Percentiles rank a stretch among this genome's conserved stretches.
Evolutionary conservation across 352 stramenopile genomes (phyloP).

Genomic region (Phytophthora uliginosa): DNA sequence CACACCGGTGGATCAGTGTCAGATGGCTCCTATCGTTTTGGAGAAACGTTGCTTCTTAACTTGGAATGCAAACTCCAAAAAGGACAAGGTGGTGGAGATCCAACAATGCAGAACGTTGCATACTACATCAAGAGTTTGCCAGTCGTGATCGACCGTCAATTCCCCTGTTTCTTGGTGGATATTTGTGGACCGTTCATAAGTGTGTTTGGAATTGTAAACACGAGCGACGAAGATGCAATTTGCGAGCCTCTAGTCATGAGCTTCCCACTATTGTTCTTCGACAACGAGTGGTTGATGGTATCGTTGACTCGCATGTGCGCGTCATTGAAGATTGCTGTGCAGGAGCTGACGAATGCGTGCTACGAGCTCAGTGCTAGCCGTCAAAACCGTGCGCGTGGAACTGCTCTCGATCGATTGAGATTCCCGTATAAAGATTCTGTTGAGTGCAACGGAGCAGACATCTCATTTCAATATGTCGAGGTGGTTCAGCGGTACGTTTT

Average conservation of each 20-base stretch:
- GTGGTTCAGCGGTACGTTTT: slow-evolving; percentile 29
- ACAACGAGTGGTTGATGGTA: slow-evolving; percentile 31
- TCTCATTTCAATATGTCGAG: slow-evolving; percentile 31
- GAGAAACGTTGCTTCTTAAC: slow-evolving; percentile 25
- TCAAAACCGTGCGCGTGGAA: slow-evolving; percentile 10
- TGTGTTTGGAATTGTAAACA: slow-evolving; percentile 36
- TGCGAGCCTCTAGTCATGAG: slow-evolving; percentile 37
- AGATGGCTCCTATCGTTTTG: slow-evolving; percentile 24
- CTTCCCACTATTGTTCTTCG: slow-evolving; percentile 36
- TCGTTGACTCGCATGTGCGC: slow-evolving; percentile 26
- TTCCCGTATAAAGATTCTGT: slow-evolving; percentile 39
- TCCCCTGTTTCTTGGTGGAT: slow-evolving; percentile 35
- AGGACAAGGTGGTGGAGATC: slow-evolving; percentile 28
- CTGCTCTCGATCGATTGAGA: slow-evolving; percentile 25
- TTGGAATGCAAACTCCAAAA: slow-evolving; percentile 36
- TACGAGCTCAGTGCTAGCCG: slow-evolving; percentile 10
- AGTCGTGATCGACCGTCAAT: slow-evolving; percentile 27
- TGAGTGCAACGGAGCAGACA: slow-evolving; percentile 13
- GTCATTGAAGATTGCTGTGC: slow-evolving; percentile 29
- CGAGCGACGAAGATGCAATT: slow-evolving; percentile 26
- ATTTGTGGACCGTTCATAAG: slow-evolving; percentile 35
- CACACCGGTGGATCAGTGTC: slow-evolving; percentile 30
- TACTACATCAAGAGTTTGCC: slow-evolving; percentile 40
- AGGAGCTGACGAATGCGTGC: slow-evolving; percentile 26
- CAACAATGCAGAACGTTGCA: slow-evolving; percentile 31